Evolutionary conservation across 2,329 filamentous ascomycete genomes (phyloP), one percentile per base, ranked within the genome.

Genomic region (Sclerotinia trifoliorum): DNA sequence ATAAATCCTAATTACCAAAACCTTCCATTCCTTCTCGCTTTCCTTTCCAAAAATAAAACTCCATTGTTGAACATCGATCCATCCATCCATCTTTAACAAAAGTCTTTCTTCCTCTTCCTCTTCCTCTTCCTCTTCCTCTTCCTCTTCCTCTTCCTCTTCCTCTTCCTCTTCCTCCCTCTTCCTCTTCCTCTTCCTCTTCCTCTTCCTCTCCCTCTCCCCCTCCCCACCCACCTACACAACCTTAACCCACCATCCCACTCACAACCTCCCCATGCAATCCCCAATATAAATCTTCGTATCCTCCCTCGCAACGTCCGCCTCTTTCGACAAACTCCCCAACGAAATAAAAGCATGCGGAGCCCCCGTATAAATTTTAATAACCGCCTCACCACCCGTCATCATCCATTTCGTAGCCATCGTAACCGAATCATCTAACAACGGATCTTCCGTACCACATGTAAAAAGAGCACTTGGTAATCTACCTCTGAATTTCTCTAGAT

Each of bases 331-430:
- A 42, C 70, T 57, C 0, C 11, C 6, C 2, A 75, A 73, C 6
- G 49, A 57, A 61, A 76, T 80, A 70, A 85, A 87, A 0, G 81
- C 84, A 78, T 87, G 85, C 24, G 83, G 79, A 11, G 81, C 83
- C 0, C 85, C 84, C n/a, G 81, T 80, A 73, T 81, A 85, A 21
- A 86, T 78, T 76, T 83, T 87, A 3, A 85, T 76, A 3, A 85
- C 77, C 0, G 80, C 79, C 74, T 85, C 82, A 6, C 80, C 81
- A 2, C 84, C 84, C 70, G 78, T 79, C 75, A 83, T 82, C 72
- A 76, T 74, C 85, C 85, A 87, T 76, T 85, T 86, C 2, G 79
- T 77, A 5, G 79, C 78, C 85, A 88, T 86, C 0, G 85, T 72
- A 65, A 87, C 72, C 13, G 80, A 80, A 74, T 88, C 85, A 71